Conservation (phyloP, 2,329 filamentous ascomycete species). For the Chrysoporthe puriensis region DNA sequence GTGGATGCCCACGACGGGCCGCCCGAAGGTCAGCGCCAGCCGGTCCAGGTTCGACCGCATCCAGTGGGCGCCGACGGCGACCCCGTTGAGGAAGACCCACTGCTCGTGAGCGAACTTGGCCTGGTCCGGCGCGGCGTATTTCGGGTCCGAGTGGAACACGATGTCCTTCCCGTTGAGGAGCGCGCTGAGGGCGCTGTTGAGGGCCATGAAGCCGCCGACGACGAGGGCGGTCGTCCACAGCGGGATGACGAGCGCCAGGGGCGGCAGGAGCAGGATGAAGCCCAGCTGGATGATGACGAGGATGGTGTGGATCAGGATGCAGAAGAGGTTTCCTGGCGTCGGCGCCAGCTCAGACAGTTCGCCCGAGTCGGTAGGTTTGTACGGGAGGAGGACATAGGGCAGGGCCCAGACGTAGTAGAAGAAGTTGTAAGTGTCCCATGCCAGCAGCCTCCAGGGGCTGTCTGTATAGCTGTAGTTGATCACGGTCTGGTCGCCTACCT, state of each 20-base stretch:
- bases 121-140: conserved; percentile 57
- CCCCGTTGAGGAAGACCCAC: conserved; percentile 82
- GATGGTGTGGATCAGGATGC: conserved; percentile 60
- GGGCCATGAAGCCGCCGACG: conserved; percentile 48
- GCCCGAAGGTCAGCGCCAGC: conserved; percentile 71
- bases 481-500: conserved; percentile 59
- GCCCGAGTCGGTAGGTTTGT: conserved; percentile 55
- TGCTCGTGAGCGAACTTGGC: conserved; percentile 57
- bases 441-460: conserved; percentile 53
- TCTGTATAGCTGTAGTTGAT: conserved; percentile 67
- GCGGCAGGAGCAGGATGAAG: conserved; percentile 61
- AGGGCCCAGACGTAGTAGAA: conserved; percentile 59
- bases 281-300: conserved; percentile 61
- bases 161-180: conserved; percentile 56
- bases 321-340: conserved; percentile 59
- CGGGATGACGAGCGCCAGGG: conserved; percentile 52
- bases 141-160: conserved; percentile 55
- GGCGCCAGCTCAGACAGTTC: conserved; percentile 67
- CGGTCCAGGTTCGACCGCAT: conserved; percentile 72
- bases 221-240: conserved; percentile 50
- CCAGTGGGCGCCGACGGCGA: conserved; percentile 67
- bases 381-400: conserved; percentile 64
- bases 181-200: conserved; percentile 57
- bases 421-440: conserved; percentile 59
- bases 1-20: conserved; percentile 73